These are phyloP conservation scores for Aphanomyces stellatus DNA, from an alignment of 352 stramenopile species.

Conservation along the genomic window DNA sequence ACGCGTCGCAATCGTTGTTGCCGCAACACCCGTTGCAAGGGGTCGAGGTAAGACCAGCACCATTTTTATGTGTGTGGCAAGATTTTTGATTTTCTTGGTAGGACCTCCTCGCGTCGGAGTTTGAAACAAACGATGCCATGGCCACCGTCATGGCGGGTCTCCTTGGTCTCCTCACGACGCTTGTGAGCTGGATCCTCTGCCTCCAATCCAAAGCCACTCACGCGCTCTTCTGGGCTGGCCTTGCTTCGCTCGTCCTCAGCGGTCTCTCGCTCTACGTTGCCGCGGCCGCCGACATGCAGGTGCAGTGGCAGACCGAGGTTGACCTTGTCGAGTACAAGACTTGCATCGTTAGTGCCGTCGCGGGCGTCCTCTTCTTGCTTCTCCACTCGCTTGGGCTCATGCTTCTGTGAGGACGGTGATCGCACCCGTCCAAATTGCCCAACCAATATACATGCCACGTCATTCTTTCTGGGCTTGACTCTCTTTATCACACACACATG, in stretches of 20 bases:
- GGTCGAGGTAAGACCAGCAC: not conserved
- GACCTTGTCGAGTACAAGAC: slow-evolving; percentile 70
- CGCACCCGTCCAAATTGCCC: too few relatives aligned
- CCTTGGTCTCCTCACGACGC: not conserved
- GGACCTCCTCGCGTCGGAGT: slow-evolving; percentile 1
- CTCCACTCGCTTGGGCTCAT: slow-evolving; percentile 51
- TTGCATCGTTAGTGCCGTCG: slow-evolving; percentile 51
- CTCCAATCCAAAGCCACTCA: slow-evolving; percentile 22
- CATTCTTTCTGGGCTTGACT: too few relatives aligned
- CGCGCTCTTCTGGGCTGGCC: slow-evolving; percentile 29
- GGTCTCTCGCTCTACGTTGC: slow-evolving; percentile 40
- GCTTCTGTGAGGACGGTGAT: slow-evolving; percentile 39
- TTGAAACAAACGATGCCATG: slow-evolving; percentile 11
- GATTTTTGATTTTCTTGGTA: too few relatives aligned
- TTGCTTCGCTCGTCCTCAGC: slow-evolving; percentile 45
- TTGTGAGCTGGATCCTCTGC: not conserved
- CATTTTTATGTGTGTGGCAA: too few relatives aligned
- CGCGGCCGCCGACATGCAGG: slow-evolving; percentile 39
- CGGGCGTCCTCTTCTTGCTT: slow-evolving; percentile 54
- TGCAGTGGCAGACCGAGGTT: slow-evolving; percentile 60
- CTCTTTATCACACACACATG: too few relatives aligned
- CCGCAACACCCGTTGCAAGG: not conserved
- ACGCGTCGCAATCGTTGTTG: slow-evolving; percentile 8
- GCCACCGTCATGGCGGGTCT: not conserved
- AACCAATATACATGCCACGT: too few relatives aligned